Conservation (phyloP, 139 green algal species). For the Chlamydomonas incerta region DNA sequence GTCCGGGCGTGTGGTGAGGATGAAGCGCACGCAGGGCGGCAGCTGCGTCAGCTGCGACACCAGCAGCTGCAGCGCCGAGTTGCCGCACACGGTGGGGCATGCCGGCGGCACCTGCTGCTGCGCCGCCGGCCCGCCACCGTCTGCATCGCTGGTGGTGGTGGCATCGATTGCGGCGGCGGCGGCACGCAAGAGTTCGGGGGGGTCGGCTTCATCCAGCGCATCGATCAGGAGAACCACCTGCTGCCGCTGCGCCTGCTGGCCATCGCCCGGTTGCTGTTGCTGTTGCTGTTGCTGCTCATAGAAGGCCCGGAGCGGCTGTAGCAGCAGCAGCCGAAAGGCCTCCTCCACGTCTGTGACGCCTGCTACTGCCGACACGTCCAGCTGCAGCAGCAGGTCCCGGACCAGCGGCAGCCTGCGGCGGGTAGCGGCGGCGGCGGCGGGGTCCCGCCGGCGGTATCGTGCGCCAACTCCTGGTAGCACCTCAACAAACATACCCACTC, state of each 20-base stretch:
- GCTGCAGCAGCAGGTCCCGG: neutral
- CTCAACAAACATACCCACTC: neutral
- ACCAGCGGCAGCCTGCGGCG: neutral
- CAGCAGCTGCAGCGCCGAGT: constrained; percentile 25
- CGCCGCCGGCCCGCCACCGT: neutral
- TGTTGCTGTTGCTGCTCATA: neutral
- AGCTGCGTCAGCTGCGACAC: neutral
- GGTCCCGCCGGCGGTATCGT: too few relatives aligned
- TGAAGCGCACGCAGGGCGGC: constrained; percentile 8
- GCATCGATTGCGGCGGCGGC: neutral
- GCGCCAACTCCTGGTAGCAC: too few relatives aligned
- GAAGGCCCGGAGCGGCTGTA: neutral
- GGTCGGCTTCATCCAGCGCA: constrained; percentile 38
- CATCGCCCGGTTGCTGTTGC: neutral
- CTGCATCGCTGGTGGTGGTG: neutral
- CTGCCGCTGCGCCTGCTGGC: neutral
- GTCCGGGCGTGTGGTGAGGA: constrained; percentile 33
- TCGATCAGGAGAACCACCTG: constrained; percentile 33
- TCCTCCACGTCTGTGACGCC: too few relatives aligned
- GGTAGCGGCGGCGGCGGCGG: too few relatives aligned
- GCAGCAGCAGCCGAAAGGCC: neutral
- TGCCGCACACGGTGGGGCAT: constrained; percentile 12
- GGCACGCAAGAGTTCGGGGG: neutral
- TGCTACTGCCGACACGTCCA: neutral
- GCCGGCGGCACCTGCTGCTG: neutral